Conservation (phyloP, 768 basidiomycete genomes). For the Tubosaeta brunneosetosa region DNA sequence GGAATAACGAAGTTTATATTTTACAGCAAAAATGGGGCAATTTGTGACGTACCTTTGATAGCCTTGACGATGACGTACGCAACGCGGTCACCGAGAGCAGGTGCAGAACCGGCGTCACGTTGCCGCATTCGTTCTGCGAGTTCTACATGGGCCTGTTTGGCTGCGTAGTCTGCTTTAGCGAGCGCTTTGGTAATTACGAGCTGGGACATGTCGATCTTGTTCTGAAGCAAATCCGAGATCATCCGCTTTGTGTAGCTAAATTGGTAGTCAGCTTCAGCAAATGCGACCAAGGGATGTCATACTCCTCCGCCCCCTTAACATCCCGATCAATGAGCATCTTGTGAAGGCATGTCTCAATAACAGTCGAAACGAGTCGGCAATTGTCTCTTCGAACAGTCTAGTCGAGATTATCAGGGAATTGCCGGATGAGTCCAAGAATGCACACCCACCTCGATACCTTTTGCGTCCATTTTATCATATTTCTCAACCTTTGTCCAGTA, state of each 20-base stretch:
- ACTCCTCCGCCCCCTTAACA: constrained; percentile 92
- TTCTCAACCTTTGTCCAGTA: constrained; percentile 97
- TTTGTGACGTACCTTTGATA: constrained; percentile 65
- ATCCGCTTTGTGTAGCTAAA: constrained; percentile 86
- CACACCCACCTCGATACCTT: constrained; percentile 87
- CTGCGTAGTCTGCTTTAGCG: constrained; percentile 88
- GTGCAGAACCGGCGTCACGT: constrained; percentile 96
- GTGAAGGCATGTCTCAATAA: constrained; percentile 96
- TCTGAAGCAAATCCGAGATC: constrained; percentile 91
- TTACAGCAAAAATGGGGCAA: neutral
- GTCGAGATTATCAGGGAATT: neutral
- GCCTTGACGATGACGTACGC: constrained; percentile 99
- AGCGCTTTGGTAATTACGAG: constrained; percentile 98
- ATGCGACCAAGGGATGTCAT: constrained; percentile 24
- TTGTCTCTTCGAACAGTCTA: constrained; percentile 98
- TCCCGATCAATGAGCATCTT: constrained; percentile 97
- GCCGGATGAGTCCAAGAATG: neutral
- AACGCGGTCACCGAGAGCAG: constrained; percentile 95
- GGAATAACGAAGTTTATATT: neutral
- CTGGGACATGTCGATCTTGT: constrained; percentile 98
- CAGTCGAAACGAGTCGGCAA: constrained; percentile 95
- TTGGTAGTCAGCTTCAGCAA: constrained; percentile 15
- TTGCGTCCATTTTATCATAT: constrained; percentile 99
- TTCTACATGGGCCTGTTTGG: constrained; percentile 95
- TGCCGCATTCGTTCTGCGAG: constrained; percentile 93